Base-by-base conservation (phyloP, 345 rosid species). In the Gossypium herbaceum region DNA sequence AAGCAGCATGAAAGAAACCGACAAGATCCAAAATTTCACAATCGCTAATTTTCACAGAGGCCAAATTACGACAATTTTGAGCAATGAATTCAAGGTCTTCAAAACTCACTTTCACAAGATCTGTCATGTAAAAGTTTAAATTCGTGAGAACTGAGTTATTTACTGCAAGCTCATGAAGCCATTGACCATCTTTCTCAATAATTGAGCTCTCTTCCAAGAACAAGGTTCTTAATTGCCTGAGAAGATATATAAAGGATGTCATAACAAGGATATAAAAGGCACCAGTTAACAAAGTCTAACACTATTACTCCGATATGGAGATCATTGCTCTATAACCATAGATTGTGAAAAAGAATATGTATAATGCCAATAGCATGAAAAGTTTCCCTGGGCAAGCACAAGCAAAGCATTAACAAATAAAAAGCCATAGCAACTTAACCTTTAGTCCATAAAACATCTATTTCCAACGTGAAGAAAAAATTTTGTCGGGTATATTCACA, bases 91-190 rank as follows among this genome's bases (percentile, higher is more conserved):
- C 93, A 78, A 93, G 92, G 77, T 95, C 99, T 77, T 83, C 72
- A 45, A 85, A 75, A 71, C 75, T 85, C 70, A 91, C 75, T 75
- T 56, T 69, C 71, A 25, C 47, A 69, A 95, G 88, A 56, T 93
- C 92, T 0, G 93, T 93, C 94, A 84, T 83, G 82, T 95, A 93
- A 77, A 91, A 91, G 76, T 95, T 93, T 73, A 95, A 78, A 17
- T 83, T 83, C 82, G 88, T 93, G n/a, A 95, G 97, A 73, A 84
- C 91, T 0, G 79, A 76, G 82, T 91, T 95, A 81, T 88, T 81
- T 52, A 70, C 0, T 9, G 99, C 98, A 78, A 95, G 88, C 84
- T 90, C 94, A 54, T 91, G 94, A 70, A 95, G 92, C 99, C 99
- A 95, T 0, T 78, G 74, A 47, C 97, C 97, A 75, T 93, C 98